Conservation (phyloP, 331 rosid genomes). For the Pyrus hybrid region DNA sequence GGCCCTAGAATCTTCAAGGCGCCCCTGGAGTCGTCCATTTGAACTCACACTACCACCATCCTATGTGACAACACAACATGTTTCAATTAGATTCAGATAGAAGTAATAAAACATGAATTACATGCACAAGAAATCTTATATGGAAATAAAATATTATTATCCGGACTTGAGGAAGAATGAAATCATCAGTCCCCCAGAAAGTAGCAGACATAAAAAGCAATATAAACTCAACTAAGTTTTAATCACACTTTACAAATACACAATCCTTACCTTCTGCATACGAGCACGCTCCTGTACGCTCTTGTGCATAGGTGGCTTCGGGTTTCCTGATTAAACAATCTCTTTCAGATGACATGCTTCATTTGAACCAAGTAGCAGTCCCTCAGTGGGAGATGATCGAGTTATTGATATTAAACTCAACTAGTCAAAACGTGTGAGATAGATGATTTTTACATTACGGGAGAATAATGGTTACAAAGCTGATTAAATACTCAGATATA, state of each 20-base stretch:
- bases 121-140: no score
- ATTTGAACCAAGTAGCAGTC: conserved; percentile 31
- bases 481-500: not conserved
- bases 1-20: conserved; percentile 86
- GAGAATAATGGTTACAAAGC: not conserved
- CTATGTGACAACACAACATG: conserved; percentile 25
- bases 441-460: no score
- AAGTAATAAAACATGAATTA: no score
- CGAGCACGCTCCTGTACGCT: conserved; percentile 41
- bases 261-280: conserved; percentile 64
- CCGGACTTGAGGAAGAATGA: no score
- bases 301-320: conserved; percentile 80
- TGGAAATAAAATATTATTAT: no score
- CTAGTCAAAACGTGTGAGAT: not conserved
- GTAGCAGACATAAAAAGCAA: no score
- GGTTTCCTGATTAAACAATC: conserved; percentile 82
- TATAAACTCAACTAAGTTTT: no score
- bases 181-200: no score
- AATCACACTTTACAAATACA: not conserved
- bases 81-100: no score
- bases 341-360: conserved; percentile 50
- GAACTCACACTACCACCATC: conserved; percentile 82
- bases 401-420: no score
- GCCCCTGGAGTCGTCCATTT: conserved; percentile 84
- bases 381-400: conserved; percentile 10